phyloP scores from a whole-genome alignment of 2,329 filamentous ascomycete species.

The Neofusicoccum umdonicola region DNA sequence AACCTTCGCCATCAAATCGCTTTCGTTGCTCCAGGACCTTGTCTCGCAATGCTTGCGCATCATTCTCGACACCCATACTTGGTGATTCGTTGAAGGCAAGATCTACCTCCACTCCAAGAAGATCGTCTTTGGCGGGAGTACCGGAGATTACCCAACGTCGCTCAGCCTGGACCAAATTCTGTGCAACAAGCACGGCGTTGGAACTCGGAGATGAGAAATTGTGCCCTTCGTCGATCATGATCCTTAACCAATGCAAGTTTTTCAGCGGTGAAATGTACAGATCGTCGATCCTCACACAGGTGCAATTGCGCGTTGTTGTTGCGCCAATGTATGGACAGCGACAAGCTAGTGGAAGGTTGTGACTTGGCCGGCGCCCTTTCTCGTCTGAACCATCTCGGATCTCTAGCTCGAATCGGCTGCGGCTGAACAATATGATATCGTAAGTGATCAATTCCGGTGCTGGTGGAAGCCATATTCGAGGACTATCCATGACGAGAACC shows the following conservation, averaged over 20 bases:
- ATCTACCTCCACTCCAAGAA: conserved; percentile 72
- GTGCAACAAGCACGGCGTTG: conserved; percentile 53
- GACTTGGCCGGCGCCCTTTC: conserved; percentile 37
- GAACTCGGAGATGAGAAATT: conserved; percentile 70
- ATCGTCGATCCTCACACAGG: conserved; percentile 40
- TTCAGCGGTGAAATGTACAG: conserved; percentile 62
- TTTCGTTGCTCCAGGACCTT: conserved; percentile 41
- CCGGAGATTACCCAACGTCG: conserved; percentile 87
- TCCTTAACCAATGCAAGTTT: conserved; percentile 76
- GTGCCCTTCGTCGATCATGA: conserved; percentile 92
- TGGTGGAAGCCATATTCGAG: conserved; percentile 55
- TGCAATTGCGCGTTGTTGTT: conserved; percentile 44
- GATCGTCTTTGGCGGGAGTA: conserved; percentile 73
- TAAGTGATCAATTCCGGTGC: conserved; percentile 60
- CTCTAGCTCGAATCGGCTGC: conserved; percentile 68
- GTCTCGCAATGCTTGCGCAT: conserved; percentile 23
- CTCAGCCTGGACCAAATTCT: conserved; percentile 57
- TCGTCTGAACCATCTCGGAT: conserved; percentile 52
- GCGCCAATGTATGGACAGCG: conserved; percentile 45
- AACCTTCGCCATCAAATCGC: conserved; percentile 38
- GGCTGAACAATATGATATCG: conserved; percentile 77
- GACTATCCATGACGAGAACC: conserved; percentile 61
- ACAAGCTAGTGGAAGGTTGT: conserved; percentile 25
- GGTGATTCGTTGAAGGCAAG: conserved; percentile 38
- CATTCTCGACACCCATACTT: conserved; percentile 25